A percentile compares a stretch with the other conserved stretches of the same genome.
These are phyloP conservation scores for Phytopythium cucurbitacearum DNA, from an alignment of 352 stramenopile species.

Conservation along the genomic window DNA sequence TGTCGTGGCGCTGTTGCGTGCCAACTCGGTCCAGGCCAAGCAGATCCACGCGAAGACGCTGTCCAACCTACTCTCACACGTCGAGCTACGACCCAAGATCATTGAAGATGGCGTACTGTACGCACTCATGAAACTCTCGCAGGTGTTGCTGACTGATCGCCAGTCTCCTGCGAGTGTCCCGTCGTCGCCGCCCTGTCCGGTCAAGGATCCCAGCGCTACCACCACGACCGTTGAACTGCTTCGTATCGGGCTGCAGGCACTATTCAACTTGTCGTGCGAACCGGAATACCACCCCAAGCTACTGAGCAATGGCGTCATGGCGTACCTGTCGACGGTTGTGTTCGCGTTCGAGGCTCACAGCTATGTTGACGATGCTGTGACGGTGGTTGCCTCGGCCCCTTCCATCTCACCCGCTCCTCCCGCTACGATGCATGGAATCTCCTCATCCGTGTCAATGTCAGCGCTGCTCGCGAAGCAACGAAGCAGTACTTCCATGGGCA, in stretches of 20 bases:
- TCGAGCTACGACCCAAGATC: conserved; percentile 39
- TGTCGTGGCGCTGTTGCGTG: conserved; percentile 66
- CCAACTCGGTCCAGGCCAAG: conserved; percentile 77
- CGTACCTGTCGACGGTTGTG: conserved; percentile 57
- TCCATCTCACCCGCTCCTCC: too few species aligned
- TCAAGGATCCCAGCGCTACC: neutral
- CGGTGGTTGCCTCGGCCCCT: too few species aligned
- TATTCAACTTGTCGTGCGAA: conserved; percentile 78
- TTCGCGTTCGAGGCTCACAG: neutral
- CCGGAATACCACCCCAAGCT: conserved; percentile 64
- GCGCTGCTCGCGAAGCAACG: too few species aligned
- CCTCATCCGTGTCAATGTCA: too few species aligned
- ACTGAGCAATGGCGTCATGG: conserved; percentile 64
- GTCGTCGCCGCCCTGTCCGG: too few species aligned
- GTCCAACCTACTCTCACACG: conserved; percentile 69
- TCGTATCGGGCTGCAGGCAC: conserved; percentile 57
- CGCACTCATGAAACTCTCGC: conserved; percentile 74
- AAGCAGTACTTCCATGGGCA: too few species aligned
- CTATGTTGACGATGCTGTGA: too few species aligned
- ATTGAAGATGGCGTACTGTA: conserved; percentile 79
- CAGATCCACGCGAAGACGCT: conserved; percentile 82
- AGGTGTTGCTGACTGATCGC: conserved; percentile 33
- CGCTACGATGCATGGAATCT: too few species aligned
- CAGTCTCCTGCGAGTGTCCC: too few species aligned
- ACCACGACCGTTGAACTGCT: conserved; percentile 56